Percentiles rank a stretch among this genome's conserved stretches.
Conservation (phyloP, 495 filamentous ascomycete species). For the Cairneyella variabilis region DNA sequence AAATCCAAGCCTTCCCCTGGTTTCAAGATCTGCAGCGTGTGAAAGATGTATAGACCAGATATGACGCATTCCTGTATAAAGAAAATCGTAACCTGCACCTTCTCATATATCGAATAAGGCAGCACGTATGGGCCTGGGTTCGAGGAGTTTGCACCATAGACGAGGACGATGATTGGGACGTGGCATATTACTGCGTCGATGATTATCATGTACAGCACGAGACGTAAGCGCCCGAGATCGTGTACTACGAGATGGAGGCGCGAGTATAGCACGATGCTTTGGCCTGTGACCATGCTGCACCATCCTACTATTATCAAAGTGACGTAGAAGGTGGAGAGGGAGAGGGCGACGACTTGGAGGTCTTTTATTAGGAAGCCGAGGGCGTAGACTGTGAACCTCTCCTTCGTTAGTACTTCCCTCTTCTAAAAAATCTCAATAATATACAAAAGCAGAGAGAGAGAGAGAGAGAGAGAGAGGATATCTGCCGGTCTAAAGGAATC, state of each 20-base stretch:
- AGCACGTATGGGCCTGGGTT: conserved; percentile 22
- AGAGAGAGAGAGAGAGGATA: too few species aligned
- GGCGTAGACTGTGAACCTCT: too few species aligned
- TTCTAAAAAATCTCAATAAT: too few species aligned
- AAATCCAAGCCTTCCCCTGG: conserved; percentile 25
- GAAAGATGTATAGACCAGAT: conserved; percentile 53
- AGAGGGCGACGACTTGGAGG: conserved; percentile 37
- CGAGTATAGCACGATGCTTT: conserved; percentile 65
- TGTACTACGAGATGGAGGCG: conserved; percentile 59
- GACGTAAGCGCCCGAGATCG: conserved; percentile 44
- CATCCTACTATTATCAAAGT: conserved; percentile 52
- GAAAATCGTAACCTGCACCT: conserved; percentile 53
- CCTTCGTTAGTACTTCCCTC: too few species aligned
- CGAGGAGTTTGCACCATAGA: conserved; percentile 41
- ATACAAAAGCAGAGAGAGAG: too few species aligned
- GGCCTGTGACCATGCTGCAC: conserved; percentile 62
- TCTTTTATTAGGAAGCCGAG: conserved; percentile 59
- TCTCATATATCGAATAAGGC: conserved; percentile 52
- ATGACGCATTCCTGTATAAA: conserved; percentile 54
- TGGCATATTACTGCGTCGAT: conserved; percentile 51
- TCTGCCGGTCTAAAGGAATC: too few species aligned
- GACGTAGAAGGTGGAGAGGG: background rate
- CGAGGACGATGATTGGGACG: background rate
- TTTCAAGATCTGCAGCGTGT: conserved; percentile 46
- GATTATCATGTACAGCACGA: conserved; percentile 55